Conservation (phyloP, 768 basidiomycete species). For the Trametes villosa region DNA sequence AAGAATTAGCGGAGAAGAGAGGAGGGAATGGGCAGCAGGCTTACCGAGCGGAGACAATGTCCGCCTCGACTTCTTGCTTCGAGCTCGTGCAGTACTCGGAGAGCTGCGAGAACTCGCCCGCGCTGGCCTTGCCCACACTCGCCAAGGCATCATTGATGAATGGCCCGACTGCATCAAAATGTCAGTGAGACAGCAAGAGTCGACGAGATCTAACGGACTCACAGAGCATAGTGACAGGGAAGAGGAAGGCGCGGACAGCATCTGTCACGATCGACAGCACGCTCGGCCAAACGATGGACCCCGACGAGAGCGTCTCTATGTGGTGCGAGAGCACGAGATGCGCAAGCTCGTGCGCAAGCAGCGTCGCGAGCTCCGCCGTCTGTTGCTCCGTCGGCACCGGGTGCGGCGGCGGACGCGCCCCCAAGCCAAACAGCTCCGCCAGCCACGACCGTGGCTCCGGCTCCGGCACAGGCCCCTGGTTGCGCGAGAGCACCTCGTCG, state of each 20-base stretch:
- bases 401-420: constrained; percentile 39
- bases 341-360: constrained; percentile 92
- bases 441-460: constrained; percentile 42
- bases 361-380: constrained; percentile 84
- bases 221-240: constrained; percentile 85
- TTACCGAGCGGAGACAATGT: constrained; percentile 83
- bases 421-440: constrained; percentile 44
- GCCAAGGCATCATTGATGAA: constrained; percentile 95
- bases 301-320: constrained; percentile 87
- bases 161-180: constrained; percentile 64
- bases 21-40: constrained; percentile 24
- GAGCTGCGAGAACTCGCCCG: constrained; percentile 72
- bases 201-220: constrained; percentile 34
- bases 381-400: constrained; percentile 77
- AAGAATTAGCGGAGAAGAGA: neutral
- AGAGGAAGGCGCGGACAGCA: constrained; percentile 74
- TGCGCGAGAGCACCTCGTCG: constrained; percentile 75
- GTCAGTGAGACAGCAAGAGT: constrained; percentile 38
- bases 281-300: constrained; percentile 81
- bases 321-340: constrained; percentile 92
- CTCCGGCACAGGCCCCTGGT: constrained; percentile 31
- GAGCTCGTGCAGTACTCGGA: constrained; percentile 78
- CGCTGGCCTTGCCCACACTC: constrained; percentile 75
- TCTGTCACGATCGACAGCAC: constrained; percentile 79
- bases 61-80: constrained; percentile 91